Conservation (phyloP, 768 basidiomycete genomes). For the Suillus placidus region DNA sequence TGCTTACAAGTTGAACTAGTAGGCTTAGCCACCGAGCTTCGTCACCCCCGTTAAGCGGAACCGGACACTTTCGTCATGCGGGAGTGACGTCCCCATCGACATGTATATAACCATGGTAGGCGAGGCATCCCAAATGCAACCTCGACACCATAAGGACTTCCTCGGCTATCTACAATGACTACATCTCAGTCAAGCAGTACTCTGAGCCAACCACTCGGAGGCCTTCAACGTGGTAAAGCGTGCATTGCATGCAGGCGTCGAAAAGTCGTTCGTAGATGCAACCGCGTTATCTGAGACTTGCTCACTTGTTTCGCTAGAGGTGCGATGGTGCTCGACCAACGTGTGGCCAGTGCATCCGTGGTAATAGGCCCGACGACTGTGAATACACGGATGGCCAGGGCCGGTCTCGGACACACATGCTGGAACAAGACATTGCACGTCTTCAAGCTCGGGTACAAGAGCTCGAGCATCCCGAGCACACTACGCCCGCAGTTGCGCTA, state of each 20-base stretch:
- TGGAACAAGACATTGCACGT: conserved; percentile 61
- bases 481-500: conserved; percentile 50
- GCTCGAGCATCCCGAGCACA: conserved; percentile 54
- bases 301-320: conserved; percentile 43
- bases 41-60: neutral
- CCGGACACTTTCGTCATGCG: neutral
- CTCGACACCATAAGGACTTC: no score
- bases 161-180: conserved; percentile 2
- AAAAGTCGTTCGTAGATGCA: conserved; percentile 44
- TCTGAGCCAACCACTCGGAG: conserved; percentile 17
- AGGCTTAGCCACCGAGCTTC: neutral
- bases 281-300: no score
- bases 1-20: neutral
- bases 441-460: conserved; percentile 60
- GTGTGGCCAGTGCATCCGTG: conserved; percentile 63
- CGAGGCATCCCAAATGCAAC: no score
- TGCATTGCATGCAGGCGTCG: conserved; percentile 57
- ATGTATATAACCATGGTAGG: neutral
- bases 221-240: conserved; percentile 51
- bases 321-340: conserved; percentile 68
- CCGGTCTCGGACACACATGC: conserved; percentile 57
- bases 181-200: conserved; percentile 6
- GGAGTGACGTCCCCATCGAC: neutral
- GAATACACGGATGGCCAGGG: conserved; percentile 70
- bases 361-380: conserved; percentile 66